A percentile compares a stretch with the other conserved stretches of the same genome.
Conservation (phyloP, 225 moss, liverwort and hornwort species). For the Physcomitrellopsis africana region DNA sequence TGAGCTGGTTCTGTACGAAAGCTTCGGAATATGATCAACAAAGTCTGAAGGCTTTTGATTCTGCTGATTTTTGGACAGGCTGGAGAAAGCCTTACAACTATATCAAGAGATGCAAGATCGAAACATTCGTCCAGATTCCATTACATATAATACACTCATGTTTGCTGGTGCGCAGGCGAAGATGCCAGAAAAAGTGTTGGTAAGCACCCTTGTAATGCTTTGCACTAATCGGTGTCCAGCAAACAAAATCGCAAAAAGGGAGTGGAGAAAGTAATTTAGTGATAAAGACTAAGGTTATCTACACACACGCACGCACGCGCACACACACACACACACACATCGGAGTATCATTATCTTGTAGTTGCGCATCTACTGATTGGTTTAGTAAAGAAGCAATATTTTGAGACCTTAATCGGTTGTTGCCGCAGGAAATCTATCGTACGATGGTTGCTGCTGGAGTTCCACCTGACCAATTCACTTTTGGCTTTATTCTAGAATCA, state of each 20-base stretch:
- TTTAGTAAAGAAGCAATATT: conserved; percentile 9
- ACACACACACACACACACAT: neutral
- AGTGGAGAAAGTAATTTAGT: conserved; percentile 10
- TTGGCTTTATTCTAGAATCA: conserved; percentile 83
- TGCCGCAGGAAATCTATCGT: conserved; percentile 77
- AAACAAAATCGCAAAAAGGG: conserved; percentile 15
- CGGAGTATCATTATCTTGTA: conserved; percentile 16
- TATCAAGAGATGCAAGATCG: conserved; percentile 80
- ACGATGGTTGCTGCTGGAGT: conserved; percentile 77
- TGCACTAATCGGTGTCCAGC: conserved; percentile 2
- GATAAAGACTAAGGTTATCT: neutral
- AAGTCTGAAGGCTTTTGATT: conserved; percentile 23
- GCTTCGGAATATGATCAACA: neutral
- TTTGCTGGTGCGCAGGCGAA: conserved; percentile 91
- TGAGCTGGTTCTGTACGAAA: conserved; percentile 3
- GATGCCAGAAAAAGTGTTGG: conserved; percentile 91
- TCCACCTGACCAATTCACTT: conserved; percentile 80
- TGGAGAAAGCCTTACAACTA: conserved; percentile 71
- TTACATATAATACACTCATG: conserved; percentile 92
- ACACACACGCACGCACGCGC: no score
- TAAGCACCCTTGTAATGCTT: conserved; percentile 37
- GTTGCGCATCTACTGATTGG: neutral
- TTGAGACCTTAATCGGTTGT: conserved; percentile 23
- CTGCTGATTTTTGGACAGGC: conserved; percentile 42
- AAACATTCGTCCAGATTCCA: conserved; percentile 71